phyloP scores from a whole-genome alignment of 129 eudicot genomes.

The Apium graveolens region DNA sequence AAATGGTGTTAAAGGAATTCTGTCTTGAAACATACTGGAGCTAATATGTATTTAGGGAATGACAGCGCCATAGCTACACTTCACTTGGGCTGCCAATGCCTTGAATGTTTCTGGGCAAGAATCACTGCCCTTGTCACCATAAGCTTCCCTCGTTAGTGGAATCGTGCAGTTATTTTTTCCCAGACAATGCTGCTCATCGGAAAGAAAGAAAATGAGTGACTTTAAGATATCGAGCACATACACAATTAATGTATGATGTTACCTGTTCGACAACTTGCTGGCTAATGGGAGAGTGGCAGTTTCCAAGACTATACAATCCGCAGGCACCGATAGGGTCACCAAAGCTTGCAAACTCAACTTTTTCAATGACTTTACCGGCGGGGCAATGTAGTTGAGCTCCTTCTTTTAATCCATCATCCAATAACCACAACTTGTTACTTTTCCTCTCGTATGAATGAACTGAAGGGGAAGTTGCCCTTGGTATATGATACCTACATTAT shows the following conservation, averaged over 20 bases:
- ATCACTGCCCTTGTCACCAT: constrained; percentile 10
- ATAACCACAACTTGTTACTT: no score
- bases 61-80: not conserved
- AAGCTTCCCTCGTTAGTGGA: constrained; percentile 21
- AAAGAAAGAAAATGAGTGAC: not conserved
- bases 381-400: no score
- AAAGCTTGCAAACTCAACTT: no score
- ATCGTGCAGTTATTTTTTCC: constrained; percentile 25
- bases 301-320: constrained; percentile 43
- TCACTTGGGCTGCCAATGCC: constrained; percentile 31
- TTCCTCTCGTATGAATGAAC: no score
- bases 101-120: constrained; percentile 24
- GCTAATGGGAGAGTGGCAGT: constrained; percentile 43
- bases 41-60: not conserved
- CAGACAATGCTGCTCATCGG: constrained; percentile 15
- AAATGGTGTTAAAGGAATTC: no score
- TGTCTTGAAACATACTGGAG: not conserved
- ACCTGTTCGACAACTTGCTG: constrained; percentile 45
- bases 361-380: no score
- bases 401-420: no score
- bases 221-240: no score
- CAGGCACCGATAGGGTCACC: constrained; percentile 70
- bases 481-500: no score
- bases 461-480: no score
- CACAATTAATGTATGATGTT: no score